Base-by-base conservation (phyloP, 768 basidiomycete genomes). In the Mycena galericulata region DNA sequence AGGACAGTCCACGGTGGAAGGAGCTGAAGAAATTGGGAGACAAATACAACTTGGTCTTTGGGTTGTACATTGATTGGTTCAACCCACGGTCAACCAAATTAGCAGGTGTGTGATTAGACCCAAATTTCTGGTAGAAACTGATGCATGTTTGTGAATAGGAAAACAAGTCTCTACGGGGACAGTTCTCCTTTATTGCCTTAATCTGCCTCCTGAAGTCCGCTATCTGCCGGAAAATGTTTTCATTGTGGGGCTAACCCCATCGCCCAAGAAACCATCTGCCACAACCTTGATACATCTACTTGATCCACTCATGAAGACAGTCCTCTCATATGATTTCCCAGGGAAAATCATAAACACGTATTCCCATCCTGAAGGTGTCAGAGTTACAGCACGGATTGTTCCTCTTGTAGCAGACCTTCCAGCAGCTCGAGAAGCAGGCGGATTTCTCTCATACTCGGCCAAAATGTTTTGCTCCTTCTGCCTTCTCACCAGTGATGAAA, bases 201-300 rank as follows among this genome's bases (percentile, higher is more conserved):
- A 80, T 50, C 62, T 79, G 12, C 78, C 79, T 4, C 45, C 60
- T 6, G 64, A 71, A 27, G 51, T 77, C 4, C 72, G 72, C 14
- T 75, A 75, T 62, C 68, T 61, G 15, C 40, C 62, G 1, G 76
- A 78, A 45, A 78, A 79, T 60, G 53, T 75, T 22, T 76, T 75
- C 43, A 46, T 79, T 60, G 70, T 72, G 20, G 74, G 73, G 2
- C 41, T 78, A 5, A 76, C 77, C 29, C 79, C 79, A 59, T 73
- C 75, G 0, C 78, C 77, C 1, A 61, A 65, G 10, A 73, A 74
- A 30, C 78, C 78, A 8, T 60, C 32, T 32, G 64, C 67, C 3
- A 34, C 18, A n/a, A 64, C 51, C 29, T 58, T 74, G 15, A 10
- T 29, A 6, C 46, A 60, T 57, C 36, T 74, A n/a, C 54, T 72